Base-by-base conservation (phyloP, 2,329 filamentous ascomycete species). In the Malbranchea zuffiana region DNA sequence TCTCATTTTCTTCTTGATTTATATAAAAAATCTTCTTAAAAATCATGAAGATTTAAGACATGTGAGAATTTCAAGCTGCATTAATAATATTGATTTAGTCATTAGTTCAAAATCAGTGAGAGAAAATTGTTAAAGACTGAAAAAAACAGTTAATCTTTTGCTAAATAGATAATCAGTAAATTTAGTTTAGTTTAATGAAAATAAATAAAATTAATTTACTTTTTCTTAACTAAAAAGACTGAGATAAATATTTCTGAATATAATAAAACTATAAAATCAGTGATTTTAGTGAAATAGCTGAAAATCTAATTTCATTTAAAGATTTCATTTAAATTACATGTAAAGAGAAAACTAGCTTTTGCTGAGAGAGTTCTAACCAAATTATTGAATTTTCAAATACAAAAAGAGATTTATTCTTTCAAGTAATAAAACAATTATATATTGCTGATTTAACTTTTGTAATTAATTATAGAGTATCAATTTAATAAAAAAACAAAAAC, bases 371-470 rank as follows among this genome's bases (percentile, higher is more conserved):
- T 40, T 10, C 36, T 40, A 17, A 34, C 23, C 25, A 26, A 20
- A 35, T 34, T 28, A 34, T 18, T 6, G 26, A 23, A 20, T 31
- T 39, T 4, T 24, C 37, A 16, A 34, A 28, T 4, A 39, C 30
- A 6, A 23, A 34, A 13, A 34, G 31, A 34, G 31, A 21, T 18
- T 23, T 39, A 8, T 23, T 12, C 6, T 39, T 39, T 27, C 19
- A 39, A 34, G 37, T 21, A 13, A 28, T 39, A 10, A 25, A 23
- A 39, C 20, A 39, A 17, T 23, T 39, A 6, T 39, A 39, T 28
- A 35, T 34, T 7, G 37, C 31, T 26, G 34, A 31, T 21, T 34
- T 39, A 8, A 28, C 23, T 11, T 35, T 25, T 16, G 32, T 40
- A 19, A 19, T 26, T 30, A 32, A 40, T 31, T 40, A 19, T 35